Base-by-base conservation (phyloP, 305 asterid genomes). In the Fraxinus dipetala region DNA sequence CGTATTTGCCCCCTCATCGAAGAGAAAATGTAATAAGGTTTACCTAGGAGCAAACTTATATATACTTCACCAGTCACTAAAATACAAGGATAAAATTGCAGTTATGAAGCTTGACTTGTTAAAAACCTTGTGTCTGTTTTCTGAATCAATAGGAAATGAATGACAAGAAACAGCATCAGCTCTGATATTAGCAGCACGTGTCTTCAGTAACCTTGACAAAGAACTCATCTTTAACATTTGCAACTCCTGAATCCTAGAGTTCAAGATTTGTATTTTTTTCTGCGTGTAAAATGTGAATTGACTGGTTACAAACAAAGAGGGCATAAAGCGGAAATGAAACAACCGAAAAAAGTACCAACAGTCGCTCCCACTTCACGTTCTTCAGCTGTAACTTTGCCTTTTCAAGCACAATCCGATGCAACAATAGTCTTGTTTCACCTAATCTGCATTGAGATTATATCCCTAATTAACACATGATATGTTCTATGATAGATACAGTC, bases 331-430 rank as follows among this genome's bases (percentile, higher is more conserved):
- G 56, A 78, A 86, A 79, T 36, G 35, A 76, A 79, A 81, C 76
- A 76, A 76, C 82, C 77, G 76, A 78, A 75, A 81, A 84, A 80
- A 82, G 79, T 94, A 95, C 99, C 97, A 84, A 90, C 80, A 93
- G 83, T 80, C 76, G 90, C 77, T 90, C 92, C 86, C 82, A 84
- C 92, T 90, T 92, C 16, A 86, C 83, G 86, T 78, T 84, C 89
- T 88, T 86, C 92, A 92, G 91, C 86, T 84, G 95, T 83, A 87
- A 87, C 76, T 91, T 95, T 78, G 95, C 90, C 85, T 88, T 90
- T 82, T 88, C 92, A 51, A 90, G 88, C 85, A 92, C 86, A 86
- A 93, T 83, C 79, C 72, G 90, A 73, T 87, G 89, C 87, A 95
- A 75, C 85, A 92, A 56, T 81, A 87, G 78, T 59, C 86, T 93